A percentile compares a stretch with the other conserved stretches of the same genome.
phyloP scores from a whole-genome alignment of 176 grass and related monocot genomes.

The Zoysia pacifica region DNA sequence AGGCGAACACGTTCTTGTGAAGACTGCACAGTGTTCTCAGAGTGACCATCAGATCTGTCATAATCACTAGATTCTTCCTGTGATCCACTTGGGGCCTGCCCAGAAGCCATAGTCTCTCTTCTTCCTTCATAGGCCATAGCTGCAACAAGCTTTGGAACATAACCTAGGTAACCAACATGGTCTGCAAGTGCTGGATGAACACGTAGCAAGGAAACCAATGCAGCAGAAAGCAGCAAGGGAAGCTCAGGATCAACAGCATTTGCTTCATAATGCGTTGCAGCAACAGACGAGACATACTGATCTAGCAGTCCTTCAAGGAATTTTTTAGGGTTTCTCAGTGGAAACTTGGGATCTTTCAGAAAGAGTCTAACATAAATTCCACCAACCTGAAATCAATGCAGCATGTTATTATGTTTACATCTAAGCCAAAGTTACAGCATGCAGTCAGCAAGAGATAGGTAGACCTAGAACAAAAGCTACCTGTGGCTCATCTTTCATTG shows the following conservation, averaged over 20 bases:
- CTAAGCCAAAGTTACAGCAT: conserved; percentile 27
- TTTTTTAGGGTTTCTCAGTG: conserved; percentile 97
- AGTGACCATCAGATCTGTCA: conserved; percentile 47
- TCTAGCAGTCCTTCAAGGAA: conserved; percentile 98
- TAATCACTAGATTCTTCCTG: conserved; percentile 42
- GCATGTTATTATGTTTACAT: conserved; percentile 22
- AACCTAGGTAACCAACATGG: conserved; percentile 99
- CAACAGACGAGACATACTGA: conserved; percentile 97
- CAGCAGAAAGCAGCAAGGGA: conserved; percentile 89
- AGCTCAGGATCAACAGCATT: conserved; percentile 82
- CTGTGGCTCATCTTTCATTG: conserved; percentile 99
- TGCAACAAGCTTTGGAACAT: conserved; percentile 94
- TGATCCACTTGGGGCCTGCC: conserved; percentile 51
- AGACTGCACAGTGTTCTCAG: conserved; percentile 57
- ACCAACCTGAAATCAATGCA: conserved; percentile 77
- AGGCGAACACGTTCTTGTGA: conserved; percentile 93
- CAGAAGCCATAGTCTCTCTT: conserved; percentile 84
- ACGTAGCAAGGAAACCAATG: conserved; percentile 91
- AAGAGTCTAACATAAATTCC: conserved; percentile 99
- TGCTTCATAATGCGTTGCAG: conserved; percentile 86
- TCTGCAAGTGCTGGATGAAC: conserved; percentile 97
- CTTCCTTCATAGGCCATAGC: conserved; percentile 97
- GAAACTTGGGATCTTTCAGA: conserved; percentile 98
- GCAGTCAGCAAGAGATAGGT: background rate
- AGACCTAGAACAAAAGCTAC: conserved; percentile 45